Percentiles rank a stretch among this genome's conserved stretches.
phyloP scores from a whole-genome alignment of 2,329 filamentous ascomycete genomes.

The Metarhizium anisopliae region DNA sequence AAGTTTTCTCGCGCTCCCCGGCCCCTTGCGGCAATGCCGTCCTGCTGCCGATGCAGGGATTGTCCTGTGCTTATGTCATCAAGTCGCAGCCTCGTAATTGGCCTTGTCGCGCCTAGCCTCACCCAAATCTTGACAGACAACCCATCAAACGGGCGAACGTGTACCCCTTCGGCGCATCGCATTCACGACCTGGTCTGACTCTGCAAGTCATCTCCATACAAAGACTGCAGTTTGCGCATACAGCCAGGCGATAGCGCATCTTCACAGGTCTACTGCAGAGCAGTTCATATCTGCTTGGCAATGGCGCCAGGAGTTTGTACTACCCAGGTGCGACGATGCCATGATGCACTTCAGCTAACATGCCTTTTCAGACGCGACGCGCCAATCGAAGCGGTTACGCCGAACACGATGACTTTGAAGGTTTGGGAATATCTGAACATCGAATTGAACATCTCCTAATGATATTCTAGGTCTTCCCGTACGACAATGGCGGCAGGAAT shows the following conservation, averaged over 20 bases:
- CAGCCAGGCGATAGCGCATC: background rate
- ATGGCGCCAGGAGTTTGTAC: constrained; percentile 32
- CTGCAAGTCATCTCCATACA: background rate
- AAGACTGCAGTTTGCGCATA: background rate
- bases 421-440: constrained; percentile 16
- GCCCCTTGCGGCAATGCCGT: too few species aligned
- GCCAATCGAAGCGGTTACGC: constrained; percentile 47
- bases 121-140: background rate
- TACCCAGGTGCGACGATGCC: background rate
- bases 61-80: constrained; percentile 5
- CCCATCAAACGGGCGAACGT: background rate
- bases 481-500: constrained; percentile 76
- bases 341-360: constrained; percentile 9
- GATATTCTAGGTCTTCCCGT: constrained; percentile 65
- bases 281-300: constrained; percentile 2
- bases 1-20: too few species aligned
- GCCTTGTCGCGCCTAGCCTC: constrained; percentile 1
- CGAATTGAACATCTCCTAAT: constrained; percentile 11
- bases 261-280: background rate
- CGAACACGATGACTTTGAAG: constrained; percentile 55
- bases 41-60: background rate
- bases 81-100: constrained; percentile 1
- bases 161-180: background rate
- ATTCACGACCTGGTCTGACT: background rate
- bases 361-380: constrained; percentile 38